These are phyloP conservation scores for Albugo candida DNA, from an alignment of 352 stramenopile genomes.

Conservation along the genomic window DNA sequence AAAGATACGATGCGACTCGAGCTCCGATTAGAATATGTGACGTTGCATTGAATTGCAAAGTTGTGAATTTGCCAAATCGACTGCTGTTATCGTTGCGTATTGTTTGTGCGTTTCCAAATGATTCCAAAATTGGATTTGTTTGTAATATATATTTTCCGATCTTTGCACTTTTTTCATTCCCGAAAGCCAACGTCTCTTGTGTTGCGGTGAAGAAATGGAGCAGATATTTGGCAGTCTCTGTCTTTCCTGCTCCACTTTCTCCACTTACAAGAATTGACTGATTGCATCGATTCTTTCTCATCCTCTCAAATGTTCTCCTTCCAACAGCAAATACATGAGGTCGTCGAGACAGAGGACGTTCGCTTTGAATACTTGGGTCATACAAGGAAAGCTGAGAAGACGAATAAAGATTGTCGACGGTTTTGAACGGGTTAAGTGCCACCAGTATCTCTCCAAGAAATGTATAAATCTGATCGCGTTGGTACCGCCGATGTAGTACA, in stretches of 20 bases:
- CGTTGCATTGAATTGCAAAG: constrained; percentile 41
- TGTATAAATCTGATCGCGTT: constrained; percentile 71
- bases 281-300: constrained; percentile 39
- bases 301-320: constrained; percentile 43
- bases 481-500: constrained; percentile 51
- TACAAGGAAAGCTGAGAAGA: constrained; percentile 27
- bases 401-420: constrained; percentile 43
- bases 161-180: constrained; percentile 6
- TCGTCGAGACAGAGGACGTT: not conserved
- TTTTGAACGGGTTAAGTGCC: constrained; percentile 75
- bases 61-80: constrained; percentile 84
- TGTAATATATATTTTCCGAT: constrained; percentile 79
- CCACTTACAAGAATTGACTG: constrained; percentile 77
- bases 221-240: constrained; percentile 81
- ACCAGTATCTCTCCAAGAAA: constrained; percentile 73
- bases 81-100: constrained; percentile 80
- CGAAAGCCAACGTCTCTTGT: constrained; percentile 15
- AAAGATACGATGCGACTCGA: constrained; percentile 79
- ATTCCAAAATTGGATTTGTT: constrained; percentile 81
- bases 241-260: constrained; percentile 74
- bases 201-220: constrained; percentile 77
- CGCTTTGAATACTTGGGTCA: not conserved
- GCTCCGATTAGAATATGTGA: constrained; percentile 39
- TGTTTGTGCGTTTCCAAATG: constrained; percentile 78
- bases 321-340: constrained; percentile 68